Conservation (phyloP, 208 protist genomes). For the Leishmania mexicana region DNA sequence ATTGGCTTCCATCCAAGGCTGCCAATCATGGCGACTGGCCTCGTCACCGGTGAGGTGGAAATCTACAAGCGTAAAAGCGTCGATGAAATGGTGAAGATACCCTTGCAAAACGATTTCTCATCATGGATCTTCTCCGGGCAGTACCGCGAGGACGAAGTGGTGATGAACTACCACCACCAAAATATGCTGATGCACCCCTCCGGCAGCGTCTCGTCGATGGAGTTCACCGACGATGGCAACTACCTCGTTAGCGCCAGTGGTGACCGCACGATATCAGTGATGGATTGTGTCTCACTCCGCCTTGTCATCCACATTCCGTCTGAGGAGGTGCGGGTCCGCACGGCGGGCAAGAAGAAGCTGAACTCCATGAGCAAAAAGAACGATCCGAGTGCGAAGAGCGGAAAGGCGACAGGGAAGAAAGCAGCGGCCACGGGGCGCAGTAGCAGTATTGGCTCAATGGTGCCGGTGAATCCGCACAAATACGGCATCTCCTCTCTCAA, state of each 20-base stretch:
- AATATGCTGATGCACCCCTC: constrained; percentile 86
- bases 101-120: constrained; percentile 67
- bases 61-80: constrained; percentile 61
- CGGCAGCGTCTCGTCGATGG: constrained; percentile 72
- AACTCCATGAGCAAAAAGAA: constrained; percentile 49
- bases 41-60: constrained; percentile 84
- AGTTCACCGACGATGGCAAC: constrained; percentile 88
- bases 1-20: constrained; percentile 79
- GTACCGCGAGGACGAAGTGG: constrained; percentile 53
- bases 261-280: constrained; percentile 78
- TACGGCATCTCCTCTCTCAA: constrained; percentile 85
- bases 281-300: constrained; percentile 78
- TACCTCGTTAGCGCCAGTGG: constrained; percentile 85
- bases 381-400: constrained; percentile 9
- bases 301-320: constrained; percentile 75
- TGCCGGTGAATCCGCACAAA: constrained; percentile 80
- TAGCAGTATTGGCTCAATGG: background rate
- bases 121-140: constrained; percentile 66
- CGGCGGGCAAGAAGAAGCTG: constrained; percentile 34
- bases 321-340: constrained; percentile 24
- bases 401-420: constrained; percentile 14
- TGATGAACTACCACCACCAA: constrained; percentile 59
- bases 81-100: constrained; percentile 67
- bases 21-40: constrained; percentile 72
- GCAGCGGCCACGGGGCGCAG: constrained; percentile 8